Base-by-base conservation (phyloP, 1,284 basidiomycete genomes). In the Xerocomus nothofagi region DNA sequence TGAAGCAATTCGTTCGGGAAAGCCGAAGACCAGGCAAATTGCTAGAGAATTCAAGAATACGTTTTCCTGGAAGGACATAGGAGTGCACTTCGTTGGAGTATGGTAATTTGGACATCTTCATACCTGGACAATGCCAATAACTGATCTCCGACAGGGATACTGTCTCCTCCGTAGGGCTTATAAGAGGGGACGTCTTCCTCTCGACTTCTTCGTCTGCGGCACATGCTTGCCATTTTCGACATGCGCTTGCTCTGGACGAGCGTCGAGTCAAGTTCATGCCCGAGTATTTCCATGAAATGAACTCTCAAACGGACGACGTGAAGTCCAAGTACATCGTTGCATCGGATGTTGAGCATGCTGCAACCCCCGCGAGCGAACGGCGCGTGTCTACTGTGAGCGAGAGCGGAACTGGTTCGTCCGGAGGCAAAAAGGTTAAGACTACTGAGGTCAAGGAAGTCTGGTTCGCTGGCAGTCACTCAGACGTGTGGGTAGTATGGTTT, bases 61-160 rank as follows among this genome's bases (percentile, higher is more conserved):
- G 1, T 76, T 77, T 45, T 76, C 66, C 1, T 59, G 62, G 42
- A 53, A 57, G 14, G 61, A 61, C 3, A 26, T 56, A 15, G 57
- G 47, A 29, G 49, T 74, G 5, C 73, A 76, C 41, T 75, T 76
- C 45, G 54, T 75, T 6, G 74, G 73, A 1, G 72, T 63, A 10
- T 74, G 73, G 74, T 76, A 45, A 44, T 26, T 15, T 17, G 2
- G 12, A 3, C 3, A 4, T 6, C 14, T 31, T 39, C 7, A 6
- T 38, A 4, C 7, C 3, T 7, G 12, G 7, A 38, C 6, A 2
- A 23, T 18, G 4, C 1, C 3, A 1, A 24, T 4, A 37, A 6
- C 34, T 51, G 14, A 42, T 20, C 1, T 39, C 1, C 3, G 11
- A 17, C 31, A 76, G 74, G 76, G 76, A 77, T 53, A 73, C 73